Conservation (phyloP, 140 eudicot species). For the Stevia rebaudiana region DNA sequence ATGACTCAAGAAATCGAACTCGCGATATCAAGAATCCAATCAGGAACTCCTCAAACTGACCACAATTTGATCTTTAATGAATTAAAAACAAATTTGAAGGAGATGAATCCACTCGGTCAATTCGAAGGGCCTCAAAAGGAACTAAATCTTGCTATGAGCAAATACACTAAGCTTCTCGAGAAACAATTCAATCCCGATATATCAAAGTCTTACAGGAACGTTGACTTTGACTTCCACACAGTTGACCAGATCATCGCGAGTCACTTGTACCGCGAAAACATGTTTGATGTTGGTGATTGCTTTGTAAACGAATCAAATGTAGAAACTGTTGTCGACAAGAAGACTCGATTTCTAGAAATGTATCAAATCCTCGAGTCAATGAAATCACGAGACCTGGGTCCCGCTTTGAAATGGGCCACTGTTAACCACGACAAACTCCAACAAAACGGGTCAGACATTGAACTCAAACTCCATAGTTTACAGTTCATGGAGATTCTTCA, state of each 20-base stretch:
- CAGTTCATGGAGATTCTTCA: conserved; percentile 70
- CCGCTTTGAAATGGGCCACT: conserved; percentile 79
- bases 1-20: conserved; percentile 59
- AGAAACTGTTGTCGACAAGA: conserved; percentile 36
- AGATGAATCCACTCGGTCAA: conserved; percentile 59
- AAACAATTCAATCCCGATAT: conserved; percentile 78
- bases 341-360: conserved; percentile 68
- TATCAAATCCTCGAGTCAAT: conserved; percentile 66
- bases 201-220: conserved; percentile 70
- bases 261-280: conserved; percentile 76
- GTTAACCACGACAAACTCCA: conserved; percentile 54
- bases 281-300: conserved; percentile 76
- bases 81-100: conserved; percentile 59
- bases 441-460: conserved; percentile 64
- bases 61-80: conserved; percentile 51
- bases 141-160: conserved; percentile 61
- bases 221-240: conserved; percentile 58
- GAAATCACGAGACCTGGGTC: conserved; percentile 66
- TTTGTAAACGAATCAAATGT: conserved; percentile 55
- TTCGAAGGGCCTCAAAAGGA: conserved; percentile 78
- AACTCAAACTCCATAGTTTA: conserved; percentile 60
- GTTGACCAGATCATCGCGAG: conserved; percentile 66
- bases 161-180: conserved; percentile 80
- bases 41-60: conserved; percentile 38
- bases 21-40: conserved; percentile 57